These are phyloP conservation scores for Saccharomycopsis fibuligera DNA, from an alignment of 805 yeast species.

Conservation along the genomic window DNA sequence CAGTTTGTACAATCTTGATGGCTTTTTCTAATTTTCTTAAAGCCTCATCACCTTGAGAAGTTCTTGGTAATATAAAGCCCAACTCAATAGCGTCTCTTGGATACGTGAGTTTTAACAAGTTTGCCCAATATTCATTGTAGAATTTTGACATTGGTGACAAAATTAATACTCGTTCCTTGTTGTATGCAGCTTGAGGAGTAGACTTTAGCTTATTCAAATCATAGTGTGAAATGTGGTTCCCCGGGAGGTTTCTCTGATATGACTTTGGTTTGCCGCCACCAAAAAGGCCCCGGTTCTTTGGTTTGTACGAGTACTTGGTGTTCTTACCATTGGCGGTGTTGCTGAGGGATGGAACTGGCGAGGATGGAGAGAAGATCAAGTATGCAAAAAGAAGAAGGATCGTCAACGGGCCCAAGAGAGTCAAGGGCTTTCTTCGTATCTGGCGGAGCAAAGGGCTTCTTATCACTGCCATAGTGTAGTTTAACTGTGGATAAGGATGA, in stretches of 20 bases:
- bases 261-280: conserved; percentile 24
- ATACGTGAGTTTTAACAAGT: conserved; percentile 65
- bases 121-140: conserved; percentile 82
- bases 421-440: conserved; percentile 55
- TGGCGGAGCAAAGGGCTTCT: conserved; percentile 38
- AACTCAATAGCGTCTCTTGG: conserved; percentile 81
- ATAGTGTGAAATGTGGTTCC: conserved; percentile 73
- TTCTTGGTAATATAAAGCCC: conserved; percentile 88
- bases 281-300: conserved; percentile 41
- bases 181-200: conserved; percentile 62
- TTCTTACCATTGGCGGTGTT: conserved; percentile 1
- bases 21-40: conserved; percentile 66
- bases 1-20: conserved; percentile 63
- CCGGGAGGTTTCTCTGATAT: conserved; percentile 45
- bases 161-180: conserved; percentile 77
- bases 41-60: conserved; percentile 74
- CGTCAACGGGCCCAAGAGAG: conserved; percentile 41
- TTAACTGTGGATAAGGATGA: too few relatives aligned
- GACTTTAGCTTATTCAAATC: conserved; percentile 76
- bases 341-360: conserved; percentile 9
- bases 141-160: conserved; percentile 89
- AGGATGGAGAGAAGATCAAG: conserved; percentile 34
- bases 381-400: conserved; percentile 37
- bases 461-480: background rate
- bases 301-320: conserved; percentile 44